Base-by-base conservation (phyloP, 108 stramenopile species). In the Skeletonema tropicum region DNA sequence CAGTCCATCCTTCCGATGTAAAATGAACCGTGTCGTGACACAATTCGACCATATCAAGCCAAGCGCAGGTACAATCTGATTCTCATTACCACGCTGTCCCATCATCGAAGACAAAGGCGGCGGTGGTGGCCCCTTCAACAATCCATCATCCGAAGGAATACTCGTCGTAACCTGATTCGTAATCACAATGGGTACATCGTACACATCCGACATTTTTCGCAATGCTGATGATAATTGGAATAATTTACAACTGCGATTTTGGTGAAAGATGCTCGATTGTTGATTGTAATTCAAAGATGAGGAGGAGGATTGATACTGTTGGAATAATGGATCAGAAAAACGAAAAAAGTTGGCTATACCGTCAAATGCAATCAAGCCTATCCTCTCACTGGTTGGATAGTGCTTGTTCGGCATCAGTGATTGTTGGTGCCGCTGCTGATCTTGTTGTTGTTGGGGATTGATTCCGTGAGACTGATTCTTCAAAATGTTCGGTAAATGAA, bases 21-120 rank as follows among this genome's bases (percentile, higher is more conserved):
- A 64, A 11, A 87, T 85, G 45, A 68, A 83, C 45, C 87, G 72
- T 42, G 77, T 62, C 58, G 86, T 86, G 60, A 93, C 80, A 69
- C 89, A 93, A 77, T 89, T 81, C 5, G 87, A 78, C 92, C 92
- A 93, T 21, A 78, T 70, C 73, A 90, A 71, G 38, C 92, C 92
- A 65, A 93, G 65, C 7, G 89, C 88, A 7, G 92, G 92, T 19
- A 76, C n/a, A 32, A 69, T 68, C 26, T 25, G 14, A 23, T 30
- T 19, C n/a, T n/a, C n/a, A 3, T n/a, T 15, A 10, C 38, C 38
- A 39, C 3, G 0, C 35, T 70, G 64, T 59, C 61, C 15, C 57
- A 66, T 42, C 60, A 42, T 5, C 6, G 21, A 30, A 21, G 42
- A 0, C 39, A 35, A 42, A n/a, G 17, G 35, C 9, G 15, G 13